Percentiles rank a stretch among this genome's conserved stretches.
Conservation (phyloP, 2,329 filamentous ascomycete species). For the Teratosphaeria viscida region DNA sequence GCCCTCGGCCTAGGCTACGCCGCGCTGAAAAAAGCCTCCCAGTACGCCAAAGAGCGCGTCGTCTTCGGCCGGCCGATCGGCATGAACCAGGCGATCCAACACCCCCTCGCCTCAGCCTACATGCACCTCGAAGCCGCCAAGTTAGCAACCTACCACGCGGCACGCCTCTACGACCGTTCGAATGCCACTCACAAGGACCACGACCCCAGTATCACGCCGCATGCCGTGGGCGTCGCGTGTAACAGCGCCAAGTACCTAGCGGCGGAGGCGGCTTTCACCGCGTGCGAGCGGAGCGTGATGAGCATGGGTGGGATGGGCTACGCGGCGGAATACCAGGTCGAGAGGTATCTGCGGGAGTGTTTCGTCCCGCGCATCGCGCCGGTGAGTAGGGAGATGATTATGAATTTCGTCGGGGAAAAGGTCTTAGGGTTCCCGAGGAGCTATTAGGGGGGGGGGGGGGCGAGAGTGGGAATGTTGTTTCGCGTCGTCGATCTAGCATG, state of each 20-base stretch:
- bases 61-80: constrained; percentile 51
- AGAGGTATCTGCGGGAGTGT: constrained; percentile 49
- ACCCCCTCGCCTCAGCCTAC: constrained; percentile 48
- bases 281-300: constrained; percentile 49
- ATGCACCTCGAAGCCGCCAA: constrained; percentile 54
- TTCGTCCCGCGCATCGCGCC: constrained; percentile 51
- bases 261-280: constrained; percentile 50
- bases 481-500: too few relatives aligned
- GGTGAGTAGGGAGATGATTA: constrained; percentile 60
- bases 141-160: constrained; percentile 51
- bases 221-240: constrained; percentile 44
- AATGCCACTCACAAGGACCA: constrained; percentile 19
- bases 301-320: constrained; percentile 52
- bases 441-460: constrained; percentile 37
- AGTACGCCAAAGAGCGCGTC: constrained; percentile 39
- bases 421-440: constrained; percentile 56
- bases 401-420: constrained; percentile 63
- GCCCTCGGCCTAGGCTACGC: constrained; percentile 71
- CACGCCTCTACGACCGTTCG: constrained; percentile 46
- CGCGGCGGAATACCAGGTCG: constrained; percentile 52
- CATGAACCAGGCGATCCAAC: constrained; percentile 49
- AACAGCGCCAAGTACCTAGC: constrained; percentile 50
- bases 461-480: too few relatives aligned
- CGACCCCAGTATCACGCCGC: constrained; percentile 30
- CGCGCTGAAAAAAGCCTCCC: constrained; percentile 31